Conservation (phyloP, 108 stramenopile species). For the Skeletonema tropicum region DNA sequence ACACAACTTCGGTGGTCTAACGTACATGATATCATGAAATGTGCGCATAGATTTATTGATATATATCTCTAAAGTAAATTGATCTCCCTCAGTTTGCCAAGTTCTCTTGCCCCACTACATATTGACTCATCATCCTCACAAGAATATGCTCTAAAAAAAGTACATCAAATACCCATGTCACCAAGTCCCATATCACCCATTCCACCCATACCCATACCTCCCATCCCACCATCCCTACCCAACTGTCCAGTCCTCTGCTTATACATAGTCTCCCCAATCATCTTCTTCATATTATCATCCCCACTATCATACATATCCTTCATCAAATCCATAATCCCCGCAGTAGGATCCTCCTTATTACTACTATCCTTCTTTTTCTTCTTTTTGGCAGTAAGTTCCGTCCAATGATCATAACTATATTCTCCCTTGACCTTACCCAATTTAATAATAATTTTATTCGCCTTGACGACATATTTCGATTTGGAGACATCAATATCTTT, state of each 20-base stretch:
- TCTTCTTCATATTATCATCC: constrained; percentile 94
- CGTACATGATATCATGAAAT: too few species aligned
- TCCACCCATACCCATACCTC: constrained; percentile 15
- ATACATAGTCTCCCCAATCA: constrained; percentile 96
- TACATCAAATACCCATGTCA: neutral
- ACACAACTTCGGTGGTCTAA: too few species aligned
- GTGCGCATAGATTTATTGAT: neutral
- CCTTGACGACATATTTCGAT: constrained; percentile 85
- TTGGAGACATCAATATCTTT: constrained; percentile 89
- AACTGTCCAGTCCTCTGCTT: constrained; percentile 88
- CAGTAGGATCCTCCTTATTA: constrained; percentile 61
- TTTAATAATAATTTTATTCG: constrained; percentile 91
- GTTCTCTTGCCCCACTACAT: neutral
- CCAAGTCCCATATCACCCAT: neutral
- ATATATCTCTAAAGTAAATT: neutral
- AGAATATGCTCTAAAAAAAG: neutral
- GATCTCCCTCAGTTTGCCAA: too few species aligned
- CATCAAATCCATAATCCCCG: constrained; percentile 96
- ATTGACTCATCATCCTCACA: neutral
- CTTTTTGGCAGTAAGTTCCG: constrained; percentile 83
- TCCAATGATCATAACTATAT: constrained; percentile 89
- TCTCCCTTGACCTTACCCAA: constrained; percentile 89
- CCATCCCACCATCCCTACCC: constrained; percentile 22
- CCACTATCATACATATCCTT: constrained; percentile 97
- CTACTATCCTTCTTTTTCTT: constrained; percentile 32